Percentiles rank a stretch among this genome's conserved stretches.
Evolutionary conservation across 345 rosid genomes (phyloP).

Genomic region (Hirschfeldia incana): DNA sequence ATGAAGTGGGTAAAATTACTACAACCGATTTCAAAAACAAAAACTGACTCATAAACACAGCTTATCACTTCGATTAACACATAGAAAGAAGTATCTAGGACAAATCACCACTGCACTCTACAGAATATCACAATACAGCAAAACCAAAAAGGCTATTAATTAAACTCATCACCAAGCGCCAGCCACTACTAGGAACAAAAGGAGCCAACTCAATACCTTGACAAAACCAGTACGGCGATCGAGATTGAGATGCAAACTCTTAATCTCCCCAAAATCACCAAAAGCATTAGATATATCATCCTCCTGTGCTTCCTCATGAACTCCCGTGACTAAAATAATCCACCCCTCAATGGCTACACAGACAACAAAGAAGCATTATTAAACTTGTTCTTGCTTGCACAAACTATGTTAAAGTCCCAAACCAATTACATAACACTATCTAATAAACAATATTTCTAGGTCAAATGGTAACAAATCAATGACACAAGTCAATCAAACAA

Average conservation of each 20-base stretch:
- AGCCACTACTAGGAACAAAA: neutral
- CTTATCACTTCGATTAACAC: neutral
- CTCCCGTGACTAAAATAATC: conserved; percentile 72
- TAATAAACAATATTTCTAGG: conserved; percentile 13
- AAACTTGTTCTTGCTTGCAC: neutral
- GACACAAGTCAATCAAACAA: neutral
- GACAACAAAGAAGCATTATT: too few species aligned
- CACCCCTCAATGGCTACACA: conserved; percentile 83
- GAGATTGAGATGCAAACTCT: conserved; percentile 70
- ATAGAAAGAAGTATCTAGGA: neutral
- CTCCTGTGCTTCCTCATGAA: conserved; percentile 83
- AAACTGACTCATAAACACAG: neutral
- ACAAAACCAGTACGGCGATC: conserved; percentile 85
- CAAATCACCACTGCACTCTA: neutral
- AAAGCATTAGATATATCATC: conserved; percentile 67
- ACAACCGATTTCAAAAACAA: neutral
- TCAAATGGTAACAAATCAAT: conserved; percentile 26
- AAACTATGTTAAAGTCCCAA: neutral
- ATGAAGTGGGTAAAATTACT: neutral
- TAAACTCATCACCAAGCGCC: neutral
- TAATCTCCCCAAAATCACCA: conserved; percentile 83
- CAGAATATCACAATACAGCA: neutral
- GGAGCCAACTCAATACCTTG: conserved; percentile 50
- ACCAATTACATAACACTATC: neutral
- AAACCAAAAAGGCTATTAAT: neutral